These are phyloP conservation scores for Diaporthe nobilis DNA, from an alignment of 2,329 filamentous ascomycete species.

Conservation along the genomic window DNA sequence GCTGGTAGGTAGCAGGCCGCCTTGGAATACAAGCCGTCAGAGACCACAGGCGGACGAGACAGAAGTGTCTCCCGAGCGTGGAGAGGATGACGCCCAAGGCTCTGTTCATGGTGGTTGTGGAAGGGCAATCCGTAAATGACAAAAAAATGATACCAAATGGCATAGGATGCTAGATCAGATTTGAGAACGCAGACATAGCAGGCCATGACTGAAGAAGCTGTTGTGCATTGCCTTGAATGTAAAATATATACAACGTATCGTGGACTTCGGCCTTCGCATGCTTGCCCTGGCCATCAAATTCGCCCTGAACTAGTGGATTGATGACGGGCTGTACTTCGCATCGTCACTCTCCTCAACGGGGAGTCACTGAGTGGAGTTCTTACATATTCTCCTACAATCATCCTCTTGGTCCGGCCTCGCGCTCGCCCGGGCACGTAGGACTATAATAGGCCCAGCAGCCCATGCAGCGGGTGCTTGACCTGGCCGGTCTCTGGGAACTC, in stretches of 20 bases:
- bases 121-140: background rate
- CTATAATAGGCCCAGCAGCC: background rate
- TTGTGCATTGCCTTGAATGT: background rate
- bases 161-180: conserved; percentile 20
- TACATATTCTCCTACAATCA: background rate
- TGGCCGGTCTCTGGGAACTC: no score
- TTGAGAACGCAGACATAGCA: background rate
- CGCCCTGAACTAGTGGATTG: background rate
- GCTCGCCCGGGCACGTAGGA: background rate
- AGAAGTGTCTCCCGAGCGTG: background rate
- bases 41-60: background rate
- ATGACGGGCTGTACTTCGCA: no score
- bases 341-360: no score
- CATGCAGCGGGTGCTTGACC: no score
- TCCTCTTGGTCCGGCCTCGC: background rate
- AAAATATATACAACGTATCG: background rate
- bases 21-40: conserved; percentile 7
- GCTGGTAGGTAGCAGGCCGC: background rate
- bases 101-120: background rate
- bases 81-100: no score
- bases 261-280: background rate
- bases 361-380: background rate
- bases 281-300: background rate
- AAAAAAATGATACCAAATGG: conserved; percentile 36
- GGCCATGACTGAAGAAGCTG: background rate